Base-by-base conservation (phyloP, 495 filamentous ascomycete genomes). In the Geoglossum glabrum region DNA sequence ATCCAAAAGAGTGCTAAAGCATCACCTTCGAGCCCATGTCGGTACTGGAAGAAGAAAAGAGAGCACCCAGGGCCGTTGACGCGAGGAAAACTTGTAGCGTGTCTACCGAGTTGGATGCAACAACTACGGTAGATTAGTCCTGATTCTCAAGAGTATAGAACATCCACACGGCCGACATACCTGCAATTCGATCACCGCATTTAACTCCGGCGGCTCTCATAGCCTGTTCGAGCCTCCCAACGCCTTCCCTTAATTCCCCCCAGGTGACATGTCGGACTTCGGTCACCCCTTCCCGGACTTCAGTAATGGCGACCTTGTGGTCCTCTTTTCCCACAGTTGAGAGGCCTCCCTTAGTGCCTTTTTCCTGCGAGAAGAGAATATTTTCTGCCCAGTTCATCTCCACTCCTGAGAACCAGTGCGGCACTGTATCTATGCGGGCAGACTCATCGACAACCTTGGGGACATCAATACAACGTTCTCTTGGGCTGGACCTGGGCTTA, bases 91-190 rank as follows among this genome's bases (percentile, higher is more conserved):
- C 74, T 1, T 76, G 66, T 27, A 86, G 61, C 3, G 85, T 86
- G 64, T 88, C 83, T 43, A 87, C 71, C n/a, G 77, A 80, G 59
- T 89, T 89, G 30, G 77, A 75, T 9, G 78, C 82, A 8, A 87
- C 83, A 15, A 84, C 70, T 54, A n/a, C 23, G 49, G 11, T 27
- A 40, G 17, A 17, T 33, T n/a, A 52, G 46, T 15, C 13, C 21
- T 15, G 21, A 50, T 9, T 4, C 46, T 15, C 11, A 11, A n/a
- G n/a, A n/a, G n/a, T n/a, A n/a, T n/a, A n/a, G n/a, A n/a, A n/a
- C n/a, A n/a, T n/a, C n/a, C n/a, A n/a, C n/a, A n/a, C n/a, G n/a
- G n/a, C n/a, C n/a, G n/a, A 27, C 50, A 17, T 15, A 54, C 50
- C 50, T 5, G 83, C 83, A 19, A 89, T 71, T 10, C 85, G 76